Evolutionary conservation across 495 filamentous ascomycete genomes (phyloP).

Genomic region (Xylaria nigripes): DNA sequence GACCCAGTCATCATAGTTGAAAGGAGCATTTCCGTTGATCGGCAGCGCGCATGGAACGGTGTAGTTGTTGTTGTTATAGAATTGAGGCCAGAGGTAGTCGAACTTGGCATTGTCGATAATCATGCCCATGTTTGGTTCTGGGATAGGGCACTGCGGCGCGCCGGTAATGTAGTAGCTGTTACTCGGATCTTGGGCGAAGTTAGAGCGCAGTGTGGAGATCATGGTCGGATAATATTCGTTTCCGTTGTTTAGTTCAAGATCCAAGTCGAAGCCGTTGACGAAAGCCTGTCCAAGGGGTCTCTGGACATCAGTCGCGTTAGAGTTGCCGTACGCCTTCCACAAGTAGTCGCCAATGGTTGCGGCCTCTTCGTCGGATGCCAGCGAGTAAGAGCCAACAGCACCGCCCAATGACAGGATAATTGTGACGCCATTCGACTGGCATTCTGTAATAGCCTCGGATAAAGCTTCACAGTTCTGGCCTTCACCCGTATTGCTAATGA

Average conservation of each 20-base stretch:
- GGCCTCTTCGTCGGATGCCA: slow-evolving; percentile 33
- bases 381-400: slow-evolving; percentile 26
- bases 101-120: slow-evolving; percentile 33
- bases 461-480: slow-evolving; percentile 39
- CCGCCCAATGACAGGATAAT: slow-evolving; percentile 45
- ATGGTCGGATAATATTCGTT: slow-evolving; percentile 38
- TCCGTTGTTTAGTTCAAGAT: slow-evolving; percentile 34
- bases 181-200: slow-evolving; percentile 29
- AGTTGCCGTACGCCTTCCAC: slow-evolving; percentile 45
- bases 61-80: slow-evolving; percentile 25
- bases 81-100: slow-evolving; percentile 20
- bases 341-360: slow-evolving; percentile 43
- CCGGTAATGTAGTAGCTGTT: slow-evolving; percentile 48
- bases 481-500: slow-evolving; percentile 24
- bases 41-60: slow-evolving; percentile 23
- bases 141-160: slow-evolving; percentile 46
- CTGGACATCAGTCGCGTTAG: slow-evolving; percentile 21
- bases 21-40: slow-evolving; percentile 24
- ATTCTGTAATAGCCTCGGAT: slow-evolving; percentile 36
- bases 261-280: slow-evolving; percentile 52
- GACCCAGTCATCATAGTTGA: slow-evolving; percentile 43
- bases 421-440: slow-evolving; percentile 40
- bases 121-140: slow-evolving; percentile 42
- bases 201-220: slow-evolving; percentile 33
- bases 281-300: slow-evolving; percentile 40